These are phyloP conservation scores for Diophrys appendiculata DNA, from an alignment of 73 alveolate genomes.

Conservation along the genomic window DNA sequence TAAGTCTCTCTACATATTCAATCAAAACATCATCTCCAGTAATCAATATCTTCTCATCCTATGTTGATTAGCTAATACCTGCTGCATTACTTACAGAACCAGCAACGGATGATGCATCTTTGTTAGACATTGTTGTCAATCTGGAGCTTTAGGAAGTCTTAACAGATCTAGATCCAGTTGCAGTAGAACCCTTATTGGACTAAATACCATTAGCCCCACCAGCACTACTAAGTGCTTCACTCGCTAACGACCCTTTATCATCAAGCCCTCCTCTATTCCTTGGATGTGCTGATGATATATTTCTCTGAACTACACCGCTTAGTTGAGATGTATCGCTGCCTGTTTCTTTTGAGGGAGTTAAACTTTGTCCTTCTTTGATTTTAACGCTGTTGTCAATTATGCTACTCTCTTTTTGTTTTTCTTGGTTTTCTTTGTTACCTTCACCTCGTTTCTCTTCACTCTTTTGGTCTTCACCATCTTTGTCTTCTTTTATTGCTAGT, in stretches of 20 bases:
- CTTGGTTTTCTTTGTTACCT: not conserved
- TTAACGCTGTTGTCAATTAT: not conserved
- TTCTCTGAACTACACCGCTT: too few relatives aligned
- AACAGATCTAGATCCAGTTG: too few relatives aligned
- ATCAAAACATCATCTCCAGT: constrained; percentile 59
- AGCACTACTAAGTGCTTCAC: too few relatives aligned
- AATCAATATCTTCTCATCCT: constrained; percentile 40
- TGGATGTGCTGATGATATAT: constrained; percentile 10
- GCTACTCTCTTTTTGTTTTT: not conserved
- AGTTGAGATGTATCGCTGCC: not conserved
- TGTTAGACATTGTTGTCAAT: too few relatives aligned
- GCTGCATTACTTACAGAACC: too few relatives aligned
- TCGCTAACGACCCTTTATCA: too few relatives aligned
- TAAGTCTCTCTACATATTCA: constrained; percentile 39
- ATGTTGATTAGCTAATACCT: too few relatives aligned
- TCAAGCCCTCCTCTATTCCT: not conserved
- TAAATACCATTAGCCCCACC: too few relatives aligned
- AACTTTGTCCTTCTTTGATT: not conserved
- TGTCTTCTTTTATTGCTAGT: not conserved
- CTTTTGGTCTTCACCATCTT: not conserved
- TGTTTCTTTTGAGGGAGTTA: not conserved
- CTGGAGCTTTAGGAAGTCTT: too few relatives aligned
- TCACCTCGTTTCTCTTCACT: not conserved
- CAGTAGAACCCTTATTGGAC: too few relatives aligned
- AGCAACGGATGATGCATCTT: too few relatives aligned